Evolutionary conservation across 108 stramenopile species (phyloP), one percentile per base, ranked within the genome.

Genomic region (Pseudonitzschia multistriata): DNA sequence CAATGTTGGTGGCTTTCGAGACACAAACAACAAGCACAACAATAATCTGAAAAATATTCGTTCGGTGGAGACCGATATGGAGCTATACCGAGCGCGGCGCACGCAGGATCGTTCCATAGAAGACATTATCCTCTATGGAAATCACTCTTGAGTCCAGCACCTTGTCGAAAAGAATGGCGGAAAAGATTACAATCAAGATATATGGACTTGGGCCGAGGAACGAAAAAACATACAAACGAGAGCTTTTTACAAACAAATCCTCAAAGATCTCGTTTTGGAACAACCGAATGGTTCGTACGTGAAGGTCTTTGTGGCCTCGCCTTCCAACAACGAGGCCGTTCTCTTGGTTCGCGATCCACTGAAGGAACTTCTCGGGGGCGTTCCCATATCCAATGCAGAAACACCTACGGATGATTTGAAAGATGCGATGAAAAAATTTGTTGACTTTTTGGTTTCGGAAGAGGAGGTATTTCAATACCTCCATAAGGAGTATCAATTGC

Each of bases 401-500:
- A n/a, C n/a, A n/a, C n/a, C 30, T 1, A 11, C 1, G 7, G 72
- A 64, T 27, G 50, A 48, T 28, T 5, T 53, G 31, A 2, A 52
- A 68, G 4, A 74, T 74, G 57, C 57, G 2, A 59, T 59, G 34
- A 15, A 59, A 17, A 59, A 33, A 15, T 59, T 59, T 33, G 57
- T 35, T 5, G 57, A 34, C 11, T 59, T 59, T 35, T 2, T 4
- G 35, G 57, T 35, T 0, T 14, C 57, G 17, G 57, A 59, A n/a
- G 10, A 15, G 57, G 57, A 57, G 30, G 78, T 91, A 11, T 83
- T 59, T 33, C 87, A 90, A 61, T 95, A 90, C 72, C 93, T n/a
- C n/a, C n/a, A n/a, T 90, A 11, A 77, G 93, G 77, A 95, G 92
- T 74, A 81, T 78, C 22, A 95, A 89, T 7, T 90, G 93, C 36